Percentiles rank a stretch among this genome's conserved stretches.
Conservation (phyloP, 495 filamentous ascomycete species). For the Aspergillus baeticus region DNA sequence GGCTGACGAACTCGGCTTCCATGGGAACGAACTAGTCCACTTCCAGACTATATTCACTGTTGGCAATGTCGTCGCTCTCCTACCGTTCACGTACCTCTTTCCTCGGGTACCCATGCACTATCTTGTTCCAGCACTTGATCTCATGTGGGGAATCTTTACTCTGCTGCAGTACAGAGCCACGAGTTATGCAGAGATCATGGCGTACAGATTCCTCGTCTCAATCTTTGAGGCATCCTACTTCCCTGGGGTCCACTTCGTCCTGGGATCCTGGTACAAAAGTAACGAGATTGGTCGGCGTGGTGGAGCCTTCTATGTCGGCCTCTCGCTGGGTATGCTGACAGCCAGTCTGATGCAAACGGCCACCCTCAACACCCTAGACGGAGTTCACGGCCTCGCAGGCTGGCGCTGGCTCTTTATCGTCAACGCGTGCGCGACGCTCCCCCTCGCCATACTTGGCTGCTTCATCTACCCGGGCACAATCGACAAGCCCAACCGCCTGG, state of each 20-base stretch:
- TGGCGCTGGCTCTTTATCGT: constrained; percentile 41
- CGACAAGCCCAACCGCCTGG: background rate
- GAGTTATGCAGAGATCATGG: constrained; percentile 2
- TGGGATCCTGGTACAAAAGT: constrained; percentile 45
- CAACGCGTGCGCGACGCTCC: constrained; percentile 40
- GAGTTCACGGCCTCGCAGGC: constrained; percentile 37
- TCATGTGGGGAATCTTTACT: background rate
- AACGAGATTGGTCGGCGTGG: constrained; percentile 51
- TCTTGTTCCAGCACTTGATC: background rate
- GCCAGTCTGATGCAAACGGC: constrained; percentile 55
- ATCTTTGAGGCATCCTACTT: constrained; percentile 24
- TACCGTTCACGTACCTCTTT: constrained; percentile 1
- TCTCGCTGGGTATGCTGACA: constrained; percentile 48
- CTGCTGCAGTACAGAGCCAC: background rate
- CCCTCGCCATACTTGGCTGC: constrained; percentile 48
- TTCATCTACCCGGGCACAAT: constrained; percentile 45
- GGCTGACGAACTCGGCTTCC: background rate
- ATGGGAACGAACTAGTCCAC: constrained; percentile 1
- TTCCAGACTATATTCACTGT: constrained; percentile 4
- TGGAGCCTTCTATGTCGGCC: constrained; percentile 52
- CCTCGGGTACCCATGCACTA: constrained; percentile 3
- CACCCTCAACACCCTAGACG: constrained; percentile 45
- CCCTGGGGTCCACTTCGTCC: constrained; percentile 33
- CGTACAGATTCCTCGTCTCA: background rate
- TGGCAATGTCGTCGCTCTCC: background rate